phyloP scores from a whole-genome alignment of 768 basidiomycete genomes.

The Harrya chromipes region DNA sequence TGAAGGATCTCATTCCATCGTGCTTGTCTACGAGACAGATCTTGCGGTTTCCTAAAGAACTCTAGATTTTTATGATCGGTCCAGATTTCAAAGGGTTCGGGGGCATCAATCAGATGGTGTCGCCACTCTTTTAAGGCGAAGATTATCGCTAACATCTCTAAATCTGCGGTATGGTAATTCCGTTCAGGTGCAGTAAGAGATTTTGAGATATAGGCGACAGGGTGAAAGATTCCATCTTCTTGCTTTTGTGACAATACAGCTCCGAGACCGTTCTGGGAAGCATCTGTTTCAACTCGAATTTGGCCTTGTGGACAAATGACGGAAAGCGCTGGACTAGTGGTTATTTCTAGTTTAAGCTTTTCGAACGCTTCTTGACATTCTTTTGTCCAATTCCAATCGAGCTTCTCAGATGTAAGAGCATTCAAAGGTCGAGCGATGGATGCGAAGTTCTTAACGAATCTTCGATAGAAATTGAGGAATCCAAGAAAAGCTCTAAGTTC shows the following conservation, averaged over 20 bases:
- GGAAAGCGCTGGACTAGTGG: neutral
- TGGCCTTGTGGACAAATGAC: too few relatives aligned
- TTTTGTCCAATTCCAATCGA: neutral
- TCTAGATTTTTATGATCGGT: conserved; percentile 41
- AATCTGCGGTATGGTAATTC: neutral
- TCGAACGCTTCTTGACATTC: neutral
- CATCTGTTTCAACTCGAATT: neutral
- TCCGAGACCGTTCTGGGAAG: neutral
- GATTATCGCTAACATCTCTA: neutral
- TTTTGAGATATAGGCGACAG: neutral
- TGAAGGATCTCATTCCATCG: neutral
- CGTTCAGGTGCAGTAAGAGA: neutral
- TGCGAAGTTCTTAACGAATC: conserved; percentile 34
- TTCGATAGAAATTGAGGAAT: conserved; percentile 37
- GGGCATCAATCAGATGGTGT: neutral
- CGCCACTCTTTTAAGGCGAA: neutral
- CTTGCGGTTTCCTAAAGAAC: conserved; percentile 38
- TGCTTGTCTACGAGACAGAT: conserved; percentile 42
- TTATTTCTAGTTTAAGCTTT: neutral
- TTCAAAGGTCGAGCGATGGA: conserved; percentile 28
- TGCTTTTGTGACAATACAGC: neutral
- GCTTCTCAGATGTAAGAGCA: conserved; percentile 4
- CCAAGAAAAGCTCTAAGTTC: conserved; percentile 42
- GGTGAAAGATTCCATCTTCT: neutral
- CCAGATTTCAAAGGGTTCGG: conserved; percentile 17